A percentile compares a stretch with the other conserved stretches of the same genome.
Conservation (phyloP, 1,284 basidiomycete genomes). For the Ustilago crameri region DNA sequence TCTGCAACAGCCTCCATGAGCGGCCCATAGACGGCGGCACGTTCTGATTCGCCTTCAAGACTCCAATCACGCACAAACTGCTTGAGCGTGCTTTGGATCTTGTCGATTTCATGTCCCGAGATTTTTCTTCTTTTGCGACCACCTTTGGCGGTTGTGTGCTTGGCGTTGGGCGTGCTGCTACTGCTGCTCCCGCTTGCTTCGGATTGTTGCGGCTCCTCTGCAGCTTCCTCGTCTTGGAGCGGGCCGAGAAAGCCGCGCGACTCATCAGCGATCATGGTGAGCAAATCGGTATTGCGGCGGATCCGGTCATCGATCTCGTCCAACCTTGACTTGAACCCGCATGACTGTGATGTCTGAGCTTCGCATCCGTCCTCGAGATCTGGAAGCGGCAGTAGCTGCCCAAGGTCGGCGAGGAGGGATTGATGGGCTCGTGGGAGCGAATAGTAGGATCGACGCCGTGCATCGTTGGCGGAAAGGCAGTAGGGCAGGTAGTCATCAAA, state of each 20-base stretch:
- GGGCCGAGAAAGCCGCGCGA: slow-evolving; percentile 59
- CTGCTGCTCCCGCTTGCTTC: slow-evolving; percentile 12
- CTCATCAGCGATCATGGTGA: slow-evolving; percentile 56
- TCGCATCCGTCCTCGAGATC: slow-evolving; percentile 12
- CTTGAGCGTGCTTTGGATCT: slow-evolving; percentile 65
- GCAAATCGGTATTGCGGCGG: slow-evolving; percentile 63
- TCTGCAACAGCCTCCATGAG: slow-evolving; percentile 52
- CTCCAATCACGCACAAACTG: slow-evolving; percentile 67
- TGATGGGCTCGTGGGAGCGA: slow-evolving; percentile 60
- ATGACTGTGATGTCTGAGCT: neutral
- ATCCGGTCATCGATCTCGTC: slow-evolving; percentile 67
- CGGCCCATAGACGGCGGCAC: slow-evolving; percentile 55
- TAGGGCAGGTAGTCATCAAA: slow-evolving; percentile 65
- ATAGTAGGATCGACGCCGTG: slow-evolving; percentile 54
- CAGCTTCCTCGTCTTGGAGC: slow-evolving; percentile 11
- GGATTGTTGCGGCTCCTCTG: slow-evolving; percentile 8
- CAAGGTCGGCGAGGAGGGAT: slow-evolving; percentile 47
- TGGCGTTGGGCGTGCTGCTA: slow-evolving; percentile 10
- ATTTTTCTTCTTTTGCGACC: slow-evolving; percentile 35
- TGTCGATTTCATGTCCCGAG: slow-evolving; percentile 61
- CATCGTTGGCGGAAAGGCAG: slow-evolving; percentile 59
- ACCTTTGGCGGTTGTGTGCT: neutral
- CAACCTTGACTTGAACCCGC: slow-evolving; percentile 50
- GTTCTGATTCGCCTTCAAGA: slow-evolving; percentile 49
- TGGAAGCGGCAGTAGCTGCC: slow-evolving; percentile 41